Evolutionary conservation across 2,329 filamentous ascomycete genomes (phyloP), one percentile per base, ranked within the genome.

Genomic region (Lasiodiplodia sp.): DNA sequence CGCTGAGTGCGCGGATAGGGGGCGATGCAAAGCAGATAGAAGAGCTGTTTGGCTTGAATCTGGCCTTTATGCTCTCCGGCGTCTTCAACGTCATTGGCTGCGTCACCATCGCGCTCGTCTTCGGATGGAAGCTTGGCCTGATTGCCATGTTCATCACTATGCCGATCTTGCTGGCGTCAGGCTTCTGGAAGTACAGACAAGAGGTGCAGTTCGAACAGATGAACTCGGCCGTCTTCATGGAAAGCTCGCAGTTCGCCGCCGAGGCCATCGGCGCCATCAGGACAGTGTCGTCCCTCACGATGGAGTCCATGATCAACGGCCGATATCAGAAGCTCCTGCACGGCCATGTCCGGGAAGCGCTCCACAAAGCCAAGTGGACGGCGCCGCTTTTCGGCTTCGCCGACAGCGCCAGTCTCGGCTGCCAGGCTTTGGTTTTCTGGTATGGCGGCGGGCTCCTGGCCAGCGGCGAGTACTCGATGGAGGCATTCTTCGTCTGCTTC

Each of bases 401-500:
- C 0, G 94, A 97, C 80, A 92, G 91, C 0, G 82, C 95, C 69
- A 87, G 92, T 72, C 96, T 97, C 81, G 84, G 93, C 55, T 93
- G 91, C 72, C 68, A 70, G 68, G 94, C 94, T 0, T 87, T 97
- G 4, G 93, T 91, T 1, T 97, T 97, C 83, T 97, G 93, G 93
- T 97, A 95, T 75, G 94, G 94, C 70, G 92, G 93, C 37, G 91
- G 86, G 0, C 83, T 96, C 38, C 90, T 97, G 64, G 89, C 87
- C 28, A 86, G 86, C 68, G 76, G 81, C 57, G 92, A 96, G 77
- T 95, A 96, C 78, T 78, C 81, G 71, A 84, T 93, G 76, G 94
- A 96, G 81, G 89, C 93, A 72, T 97, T 97, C 86, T 97, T 97
- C 81, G 83, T 97, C 63, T 93, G 91, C 76, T 96, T 96, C 81